Percentiles rank a stretch among this genome's conserved stretches.
phyloP scores from a whole-genome alignment of 306 rosid species.

The Rubus idaeus region DNA sequence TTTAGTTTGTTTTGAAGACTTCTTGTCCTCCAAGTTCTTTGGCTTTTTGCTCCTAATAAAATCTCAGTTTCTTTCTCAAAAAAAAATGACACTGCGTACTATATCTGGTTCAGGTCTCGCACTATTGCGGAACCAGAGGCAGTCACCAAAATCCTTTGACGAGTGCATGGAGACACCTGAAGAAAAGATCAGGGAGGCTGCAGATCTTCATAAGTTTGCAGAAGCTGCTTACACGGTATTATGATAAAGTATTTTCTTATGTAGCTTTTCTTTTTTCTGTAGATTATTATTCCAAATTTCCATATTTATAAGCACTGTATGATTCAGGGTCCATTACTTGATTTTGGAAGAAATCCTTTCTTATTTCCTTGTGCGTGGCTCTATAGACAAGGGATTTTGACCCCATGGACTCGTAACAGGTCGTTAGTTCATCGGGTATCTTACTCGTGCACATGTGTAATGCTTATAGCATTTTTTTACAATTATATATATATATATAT shows the following conservation, averaged over 20 bases:
- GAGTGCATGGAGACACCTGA: slow-evolving; percentile 53
- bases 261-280: slow-evolving; percentile 11
- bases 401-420: slow-evolving; percentile 89
- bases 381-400: slow-evolving; percentile 81
- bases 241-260: slow-evolving; percentile 9
- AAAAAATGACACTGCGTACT: slow-evolving; percentile 18
- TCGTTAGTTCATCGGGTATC: slow-evolving; percentile 42
- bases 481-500: too few relatives aligned
- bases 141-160: slow-evolving; percentile 41
- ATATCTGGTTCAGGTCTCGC: slow-evolving; percentile 68
- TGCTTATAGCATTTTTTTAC: slow-evolving; percentile 3
- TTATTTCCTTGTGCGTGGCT: slow-evolving; percentile 82
- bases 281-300: slow-evolving; percentile 4
- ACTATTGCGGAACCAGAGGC: slow-evolving; percentile 58
- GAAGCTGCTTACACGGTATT: slow-evolving; percentile 96
- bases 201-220: slow-evolving; percentile 79
- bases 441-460: slow-evolving; percentile 31
- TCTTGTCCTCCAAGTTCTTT: too few relatives aligned
- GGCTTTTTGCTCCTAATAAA: too few relatives aligned
- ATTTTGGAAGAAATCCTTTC: slow-evolving; percentile 83
- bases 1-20: too few relatives aligned
- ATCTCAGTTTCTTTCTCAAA: too few relatives aligned
- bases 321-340: slow-evolving; percentile 92
- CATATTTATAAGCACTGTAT: slow-evolving; percentile 21
- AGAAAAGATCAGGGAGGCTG: slow-evolving; percentile 67